Percentiles rank a stretch among this genome's conserved stretches.
Evolutionary conservation across 192 early-diverging fungal genomes (phyloP).

Genomic region (Podila epicladia): DNA sequence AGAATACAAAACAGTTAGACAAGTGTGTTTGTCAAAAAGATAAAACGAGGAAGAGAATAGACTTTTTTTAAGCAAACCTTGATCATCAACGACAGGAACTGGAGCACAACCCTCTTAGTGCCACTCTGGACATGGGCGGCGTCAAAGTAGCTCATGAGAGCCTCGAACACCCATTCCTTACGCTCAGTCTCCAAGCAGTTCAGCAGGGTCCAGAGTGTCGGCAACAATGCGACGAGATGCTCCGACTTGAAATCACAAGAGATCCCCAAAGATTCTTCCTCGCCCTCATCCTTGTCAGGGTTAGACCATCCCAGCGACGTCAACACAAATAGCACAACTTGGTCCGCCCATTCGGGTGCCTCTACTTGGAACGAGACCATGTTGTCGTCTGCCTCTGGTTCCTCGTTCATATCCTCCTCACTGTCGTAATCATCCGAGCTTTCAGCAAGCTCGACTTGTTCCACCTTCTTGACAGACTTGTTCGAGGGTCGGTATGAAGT

Average conservation of each 20-base stretch:
- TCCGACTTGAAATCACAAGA: slow-evolving; percentile 54
- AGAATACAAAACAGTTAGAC: background rate
- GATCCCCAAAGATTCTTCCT: slow-evolving; percentile 28
- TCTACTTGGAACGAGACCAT: slow-evolving; percentile 29
- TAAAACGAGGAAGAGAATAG: background rate
- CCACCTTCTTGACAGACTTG: slow-evolving; percentile 27
- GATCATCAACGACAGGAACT: slow-evolving; percentile 34
- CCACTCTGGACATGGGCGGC: slow-evolving; percentile 22
- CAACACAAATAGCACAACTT: slow-evolving; percentile 66
- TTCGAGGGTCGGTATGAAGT: slow-evolving; percentile 25
- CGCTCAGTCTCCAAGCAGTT: slow-evolving; percentile 53
- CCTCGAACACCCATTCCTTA: slow-evolving; percentile 46
- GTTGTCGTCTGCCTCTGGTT: slow-evolving; percentile 4
- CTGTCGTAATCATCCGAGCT: slow-evolving; percentile 30
- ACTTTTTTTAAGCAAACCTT: slow-evolving; percentile 10
- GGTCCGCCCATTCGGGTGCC: slow-evolving; percentile 56
- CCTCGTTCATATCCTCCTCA: slow-evolving; percentile 15
- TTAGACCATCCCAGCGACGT: slow-evolving; percentile 56
- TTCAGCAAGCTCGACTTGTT: background rate
- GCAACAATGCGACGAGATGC: slow-evolving; percentile 56
- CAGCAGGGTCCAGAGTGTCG: slow-evolving; percentile 62
- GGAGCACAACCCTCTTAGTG: slow-evolving; percentile 36
- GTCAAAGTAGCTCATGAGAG: slow-evolving; percentile 25
- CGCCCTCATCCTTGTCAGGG: slow-evolving; percentile 8
- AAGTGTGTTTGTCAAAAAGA: slow-evolving; percentile 32